Evolutionary conservation across 306 rosid genomes (phyloP).

Genomic region (Mimosa pudica): DNA sequence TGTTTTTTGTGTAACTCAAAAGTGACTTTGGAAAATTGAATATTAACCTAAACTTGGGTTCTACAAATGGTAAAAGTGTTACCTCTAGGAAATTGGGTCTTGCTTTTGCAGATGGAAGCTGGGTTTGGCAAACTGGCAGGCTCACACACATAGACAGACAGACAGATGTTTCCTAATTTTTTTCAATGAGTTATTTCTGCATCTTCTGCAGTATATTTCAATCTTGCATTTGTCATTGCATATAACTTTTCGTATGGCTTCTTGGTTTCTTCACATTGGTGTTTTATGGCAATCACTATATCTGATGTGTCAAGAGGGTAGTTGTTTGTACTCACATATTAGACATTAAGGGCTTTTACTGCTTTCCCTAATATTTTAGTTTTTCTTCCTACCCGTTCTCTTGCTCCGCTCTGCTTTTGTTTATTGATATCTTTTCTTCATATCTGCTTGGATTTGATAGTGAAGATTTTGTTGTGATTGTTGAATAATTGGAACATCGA

Average conservation of each 20-base stretch:
- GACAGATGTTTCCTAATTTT: not conserved
- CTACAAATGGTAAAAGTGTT: not conserved
- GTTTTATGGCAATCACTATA: not conserved
- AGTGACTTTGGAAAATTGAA: not conserved
- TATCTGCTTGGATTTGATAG: not conserved
- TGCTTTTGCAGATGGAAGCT: not conserved
- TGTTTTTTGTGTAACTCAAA: not conserved
- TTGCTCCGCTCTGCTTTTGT: not conserved
- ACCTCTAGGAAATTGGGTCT: not conserved
- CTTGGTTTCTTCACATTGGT: not conserved
- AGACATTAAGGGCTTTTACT: not conserved
- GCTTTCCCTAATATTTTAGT: not conserved
- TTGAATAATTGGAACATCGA: constrained; percentile 18
- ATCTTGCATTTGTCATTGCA: not conserved
- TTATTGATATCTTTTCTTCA: not conserved
- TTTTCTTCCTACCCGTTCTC: not conserved
- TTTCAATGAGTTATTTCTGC: not conserved
- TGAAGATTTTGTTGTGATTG: not conserved
- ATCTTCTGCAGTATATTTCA: not conserved
- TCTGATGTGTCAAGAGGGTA: not conserved
- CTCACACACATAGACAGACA: not conserved
- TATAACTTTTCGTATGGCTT: not conserved
- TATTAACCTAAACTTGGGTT: not conserved
- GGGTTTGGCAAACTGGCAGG: not conserved
- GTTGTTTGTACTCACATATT: not conserved